Percentiles rank a stretch among this genome's conserved stretches.
These are phyloP conservation scores for Chaetothyriales sp. DNA, from an alignment of 2,329 filamentous ascomycete genomes.

Conservation along the genomic window DNA sequence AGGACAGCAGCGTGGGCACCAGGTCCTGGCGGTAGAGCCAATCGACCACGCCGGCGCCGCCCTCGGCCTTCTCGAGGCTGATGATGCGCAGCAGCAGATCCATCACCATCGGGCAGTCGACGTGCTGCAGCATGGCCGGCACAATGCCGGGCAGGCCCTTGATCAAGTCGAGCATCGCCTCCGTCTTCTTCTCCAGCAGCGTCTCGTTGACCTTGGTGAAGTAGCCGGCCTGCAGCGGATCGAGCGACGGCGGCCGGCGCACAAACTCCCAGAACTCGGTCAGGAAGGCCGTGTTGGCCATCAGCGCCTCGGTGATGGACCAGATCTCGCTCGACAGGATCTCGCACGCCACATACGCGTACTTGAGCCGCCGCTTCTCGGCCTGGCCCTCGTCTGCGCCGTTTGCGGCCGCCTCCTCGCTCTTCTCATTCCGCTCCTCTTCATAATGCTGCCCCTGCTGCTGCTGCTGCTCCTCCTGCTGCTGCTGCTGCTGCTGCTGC, in stretches of 20 bases:
- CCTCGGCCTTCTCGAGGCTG: slow-evolving; percentile 82
- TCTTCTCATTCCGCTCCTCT: slow-evolving; percentile 24
- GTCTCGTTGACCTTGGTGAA: slow-evolving; percentile 98
- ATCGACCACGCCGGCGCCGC: slow-evolving; percentile 84
- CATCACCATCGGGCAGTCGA: slow-evolving; percentile 98
- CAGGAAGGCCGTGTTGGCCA: slow-evolving; percentile 68
- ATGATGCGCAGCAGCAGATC: slow-evolving; percentile 94
- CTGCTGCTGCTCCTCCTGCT: too few species aligned
- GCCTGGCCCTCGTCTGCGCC: slow-evolving; percentile 50
- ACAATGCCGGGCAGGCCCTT: slow-evolving; percentile 72
- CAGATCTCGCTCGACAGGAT: slow-evolving; percentile 90
- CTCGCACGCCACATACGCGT: slow-evolving; percentile 86
- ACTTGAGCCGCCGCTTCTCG: slow-evolving; percentile 84
- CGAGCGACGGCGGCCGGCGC: slow-evolving; percentile 67
- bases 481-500: too few species aligned
- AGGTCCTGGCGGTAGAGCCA: slow-evolving; percentile 87
- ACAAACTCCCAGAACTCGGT: slow-evolving; percentile 86
- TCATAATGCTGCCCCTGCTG: too few species aligned
- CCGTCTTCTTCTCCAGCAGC: slow-evolving; percentile 94
- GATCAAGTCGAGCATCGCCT: slow-evolving; percentile 87
- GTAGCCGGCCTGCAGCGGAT: slow-evolving; percentile 88
- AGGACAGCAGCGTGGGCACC: slow-evolving; percentile 74
- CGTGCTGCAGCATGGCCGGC: slow-evolving; percentile 74
- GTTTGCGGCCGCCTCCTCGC: slow-evolving; percentile 13
- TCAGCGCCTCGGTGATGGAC: slow-evolving; percentile 86